Percentiles rank a stretch among this genome's conserved stretches.
Conservation (phyloP, 768 basidiomycete genomes). For the Lepiota brunneoincarnata region DNA sequence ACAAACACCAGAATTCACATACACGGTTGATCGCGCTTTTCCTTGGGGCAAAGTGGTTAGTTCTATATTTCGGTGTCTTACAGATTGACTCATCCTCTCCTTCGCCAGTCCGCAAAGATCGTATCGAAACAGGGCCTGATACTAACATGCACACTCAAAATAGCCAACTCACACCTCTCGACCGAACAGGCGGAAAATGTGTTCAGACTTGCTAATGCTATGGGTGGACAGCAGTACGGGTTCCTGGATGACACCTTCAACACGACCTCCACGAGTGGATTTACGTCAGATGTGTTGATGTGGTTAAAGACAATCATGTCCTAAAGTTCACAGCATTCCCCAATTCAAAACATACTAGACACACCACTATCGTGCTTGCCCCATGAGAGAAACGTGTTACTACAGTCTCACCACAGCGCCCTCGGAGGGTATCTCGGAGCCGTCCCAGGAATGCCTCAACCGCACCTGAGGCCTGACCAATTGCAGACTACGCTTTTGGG, state of each 20-base stretch:
- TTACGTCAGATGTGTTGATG: constrained; percentile 2
- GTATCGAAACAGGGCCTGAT: constrained; percentile 68
- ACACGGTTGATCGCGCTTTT: constrained; percentile 44
- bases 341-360: no score
- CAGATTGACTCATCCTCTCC: background rate
- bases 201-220: constrained; percentile 6
- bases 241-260: constrained; percentile 17
- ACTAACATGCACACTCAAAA: constrained; percentile 38
- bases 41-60: constrained; percentile 37
- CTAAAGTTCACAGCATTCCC: background rate
- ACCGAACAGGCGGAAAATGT: constrained; percentile 12
- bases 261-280: background rate
- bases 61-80: background rate
- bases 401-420: no score
- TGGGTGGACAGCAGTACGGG: constrained; percentile 34
- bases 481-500: no score
- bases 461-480: no score
- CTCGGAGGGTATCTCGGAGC: no score
- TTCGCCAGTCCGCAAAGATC: constrained; percentile 42
- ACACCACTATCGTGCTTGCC: no score
- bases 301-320: constrained; percentile 17
- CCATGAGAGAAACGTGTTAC: no score
- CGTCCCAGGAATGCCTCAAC: no score
- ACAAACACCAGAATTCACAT: constrained; percentile 91
- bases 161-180: constrained; percentile 19